Evolutionary conservation across 257 asterid species (phyloP).

Genomic region (Agastache rugosa): DNA sequence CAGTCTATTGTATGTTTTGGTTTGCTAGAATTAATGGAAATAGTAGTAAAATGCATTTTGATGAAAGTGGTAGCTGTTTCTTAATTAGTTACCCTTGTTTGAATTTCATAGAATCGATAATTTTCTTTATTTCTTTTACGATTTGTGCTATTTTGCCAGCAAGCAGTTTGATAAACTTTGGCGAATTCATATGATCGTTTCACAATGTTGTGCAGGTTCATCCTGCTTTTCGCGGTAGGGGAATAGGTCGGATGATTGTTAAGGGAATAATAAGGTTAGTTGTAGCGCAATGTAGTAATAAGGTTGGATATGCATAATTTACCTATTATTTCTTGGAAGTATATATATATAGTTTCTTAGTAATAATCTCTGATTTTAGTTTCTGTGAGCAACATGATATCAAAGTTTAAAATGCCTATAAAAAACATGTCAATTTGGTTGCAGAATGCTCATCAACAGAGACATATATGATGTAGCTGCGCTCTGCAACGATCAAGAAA

Average conservation of each 20-base stretch:
- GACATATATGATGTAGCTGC: conserved; percentile 84
- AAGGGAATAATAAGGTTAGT: conserved; percentile 70
- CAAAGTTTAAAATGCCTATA: conserved; percentile 6
- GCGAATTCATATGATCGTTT: conserved; percentile 31
- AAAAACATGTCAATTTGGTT: conserved; percentile 29
- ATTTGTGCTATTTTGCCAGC: conserved; percentile 15
- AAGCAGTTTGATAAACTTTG: neutral
- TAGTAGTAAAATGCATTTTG: neutral
- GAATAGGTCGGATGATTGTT: conserved; percentile 80
- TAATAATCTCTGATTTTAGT: neutral
- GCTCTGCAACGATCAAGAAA: conserved; percentile 62
- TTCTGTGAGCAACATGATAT: conserved; percentile 9
- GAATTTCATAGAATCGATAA: neutral
- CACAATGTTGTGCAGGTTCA: conserved; percentile 64
- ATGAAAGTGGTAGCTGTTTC: neutral
- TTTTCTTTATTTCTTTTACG: neutral
- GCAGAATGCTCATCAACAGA: conserved; percentile 74
- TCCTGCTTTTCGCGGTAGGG: conserved; percentile 68
- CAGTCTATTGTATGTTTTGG: neutral
- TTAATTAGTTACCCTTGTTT: neutral
- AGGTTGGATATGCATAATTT: neutral
- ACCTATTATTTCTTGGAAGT: neutral
- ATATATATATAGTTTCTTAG: neutral
- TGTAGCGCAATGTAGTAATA: neutral
- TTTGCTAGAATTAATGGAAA: neutral